These are phyloP conservation scores for Pichia nakasei DNA, from an alignment of 805 yeast species.

Conservation along the genomic window DNA sequence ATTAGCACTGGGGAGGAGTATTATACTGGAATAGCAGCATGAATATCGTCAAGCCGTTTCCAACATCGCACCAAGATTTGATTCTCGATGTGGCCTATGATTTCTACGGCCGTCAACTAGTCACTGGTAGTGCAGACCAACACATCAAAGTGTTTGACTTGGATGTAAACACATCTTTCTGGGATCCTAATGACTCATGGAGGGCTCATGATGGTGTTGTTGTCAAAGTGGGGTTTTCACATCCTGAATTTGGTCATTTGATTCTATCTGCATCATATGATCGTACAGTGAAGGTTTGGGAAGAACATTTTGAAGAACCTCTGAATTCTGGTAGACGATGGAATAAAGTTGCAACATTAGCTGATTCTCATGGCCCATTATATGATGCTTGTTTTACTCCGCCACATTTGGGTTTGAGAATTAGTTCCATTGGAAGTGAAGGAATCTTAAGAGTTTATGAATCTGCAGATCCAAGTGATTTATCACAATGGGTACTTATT, in stretches of 20 bases:
- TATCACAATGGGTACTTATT: constrained; percentile 71
- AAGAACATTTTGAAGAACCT: constrained; percentile 73
- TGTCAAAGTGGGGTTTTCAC: constrained; percentile 82
- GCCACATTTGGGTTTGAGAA: constrained; percentile 64
- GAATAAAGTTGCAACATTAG: constrained; percentile 64
- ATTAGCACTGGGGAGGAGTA: too few relatives aligned
- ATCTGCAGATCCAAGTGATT: constrained; percentile 81
- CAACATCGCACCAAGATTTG: constrained; percentile 88
- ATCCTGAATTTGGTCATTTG: constrained; percentile 86
- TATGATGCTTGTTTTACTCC: constrained; percentile 91
- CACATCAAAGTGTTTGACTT: constrained; percentile 83
- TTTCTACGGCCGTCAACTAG: constrained; percentile 85
- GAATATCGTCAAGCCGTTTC: constrained; percentile 71
- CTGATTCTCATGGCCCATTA: constrained; percentile 82
- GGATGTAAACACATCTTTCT: constrained; percentile 54
- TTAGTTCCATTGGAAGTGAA: constrained; percentile 86
- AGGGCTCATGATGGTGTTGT: constrained; percentile 90
- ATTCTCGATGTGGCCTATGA: constrained; percentile 88
- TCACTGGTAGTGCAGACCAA: constrained; percentile 93
- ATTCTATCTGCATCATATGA: constrained; percentile 87
- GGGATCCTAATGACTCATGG: constrained; percentile 87
- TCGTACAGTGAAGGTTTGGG: constrained; percentile 83
- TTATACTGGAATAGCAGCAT: too few relatives aligned
- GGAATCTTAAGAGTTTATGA: constrained; percentile 81
- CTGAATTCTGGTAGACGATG: constrained; percentile 78